Evolutionary conservation across 2,329 filamentous ascomycete species (phyloP).

Genomic region (Geosmithia putterillii): DNA sequence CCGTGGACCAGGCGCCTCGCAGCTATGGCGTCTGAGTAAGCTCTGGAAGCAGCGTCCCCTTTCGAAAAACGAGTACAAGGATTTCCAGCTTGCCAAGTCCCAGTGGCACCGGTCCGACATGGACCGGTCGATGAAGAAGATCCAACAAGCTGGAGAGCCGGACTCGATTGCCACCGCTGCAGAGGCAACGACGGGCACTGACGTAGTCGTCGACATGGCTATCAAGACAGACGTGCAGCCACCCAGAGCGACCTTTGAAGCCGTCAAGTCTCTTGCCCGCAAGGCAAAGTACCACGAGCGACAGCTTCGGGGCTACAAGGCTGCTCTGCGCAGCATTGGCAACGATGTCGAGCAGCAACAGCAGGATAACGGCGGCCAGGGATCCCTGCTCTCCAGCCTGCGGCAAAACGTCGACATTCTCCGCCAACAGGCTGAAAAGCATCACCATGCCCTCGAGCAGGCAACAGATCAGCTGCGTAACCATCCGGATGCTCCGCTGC

Average conservation of each 20-base stretch:
- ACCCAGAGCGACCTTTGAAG: not conserved
- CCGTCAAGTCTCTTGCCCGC: not conserved
- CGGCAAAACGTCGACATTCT: not conserved
- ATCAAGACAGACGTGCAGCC: not conserved
- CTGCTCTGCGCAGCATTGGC: slow-evolving; percentile 1
- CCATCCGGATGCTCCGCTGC: slow-evolving; percentile 1
- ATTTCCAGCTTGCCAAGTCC: slow-evolving; percentile 1
- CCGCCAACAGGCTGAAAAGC: slow-evolving; percentile 1
- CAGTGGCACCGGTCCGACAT: not conserved
- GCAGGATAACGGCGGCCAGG: not conserved
- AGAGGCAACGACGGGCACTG: not conserved
- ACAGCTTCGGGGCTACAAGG: not conserved
- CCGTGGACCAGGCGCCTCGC: slow-evolving; percentile 17
- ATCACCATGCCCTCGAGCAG: not conserved
- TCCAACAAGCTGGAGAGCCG: not conserved
- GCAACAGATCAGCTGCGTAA: not conserved
- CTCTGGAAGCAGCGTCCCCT: slow-evolving; percentile 1
- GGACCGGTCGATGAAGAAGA: slow-evolving; percentile 6
- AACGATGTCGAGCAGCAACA: slow-evolving; percentile 1
- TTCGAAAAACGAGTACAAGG: slow-evolving; percentile 1
- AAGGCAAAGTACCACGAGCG: not conserved
- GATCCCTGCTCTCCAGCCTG: not conserved
- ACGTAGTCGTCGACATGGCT: not conserved
- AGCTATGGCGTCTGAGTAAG: slow-evolving; percentile 10
- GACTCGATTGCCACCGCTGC: too few relatives aligned